A percentile compares a stretch with the other conserved stretches of the same genome.
phyloP scores from a whole-genome alignment of 331 rosid species.

The Quercus phellos region DNA sequence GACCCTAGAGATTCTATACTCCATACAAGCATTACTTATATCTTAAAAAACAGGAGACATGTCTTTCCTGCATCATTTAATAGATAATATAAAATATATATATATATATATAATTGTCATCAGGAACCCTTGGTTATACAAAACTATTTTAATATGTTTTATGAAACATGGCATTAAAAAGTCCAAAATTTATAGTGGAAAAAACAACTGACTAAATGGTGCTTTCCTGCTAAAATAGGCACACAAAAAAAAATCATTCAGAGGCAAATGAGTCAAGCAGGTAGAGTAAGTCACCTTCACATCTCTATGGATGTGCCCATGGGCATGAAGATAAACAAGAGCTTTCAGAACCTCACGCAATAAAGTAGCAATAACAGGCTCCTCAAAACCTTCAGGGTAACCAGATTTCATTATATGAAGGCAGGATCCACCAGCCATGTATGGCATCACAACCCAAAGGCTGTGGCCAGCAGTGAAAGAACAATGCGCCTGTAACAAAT shows the following conservation, averaged over 20 bases:
- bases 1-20: neutral
- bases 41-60: slow-evolving; percentile 16
- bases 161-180: neutral
- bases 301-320: slow-evolving; percentile 97
- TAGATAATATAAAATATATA: neutral
- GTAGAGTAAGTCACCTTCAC: slow-evolving; percentile 61
- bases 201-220: slow-evolving; percentile 8
- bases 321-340: slow-evolving; percentile 92
- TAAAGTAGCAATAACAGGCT: slow-evolving; percentile 83
- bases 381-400: slow-evolving; percentile 86
- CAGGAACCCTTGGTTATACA: slow-evolving; percentile 2
- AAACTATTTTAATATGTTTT: neutral
- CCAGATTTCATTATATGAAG: slow-evolving; percentile 91
- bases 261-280: neutral
- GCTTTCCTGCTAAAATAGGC: neutral
- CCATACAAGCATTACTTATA: neutral
- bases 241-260: neutral
- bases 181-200: neutral
- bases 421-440: slow-evolving; percentile 98
- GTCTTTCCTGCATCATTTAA: neutral
- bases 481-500: slow-evolving; percentile 85
- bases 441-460: slow-evolving; percentile 99
- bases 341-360: slow-evolving; percentile 91
- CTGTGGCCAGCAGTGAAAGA: slow-evolving; percentile 85
- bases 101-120: neutral